A percentile compares a stretch with the other conserved stretches of the same genome.
phyloP scores from a whole-genome alignment of 495 filamentous ascomycete species.

The Penicillium argentinense region DNA sequence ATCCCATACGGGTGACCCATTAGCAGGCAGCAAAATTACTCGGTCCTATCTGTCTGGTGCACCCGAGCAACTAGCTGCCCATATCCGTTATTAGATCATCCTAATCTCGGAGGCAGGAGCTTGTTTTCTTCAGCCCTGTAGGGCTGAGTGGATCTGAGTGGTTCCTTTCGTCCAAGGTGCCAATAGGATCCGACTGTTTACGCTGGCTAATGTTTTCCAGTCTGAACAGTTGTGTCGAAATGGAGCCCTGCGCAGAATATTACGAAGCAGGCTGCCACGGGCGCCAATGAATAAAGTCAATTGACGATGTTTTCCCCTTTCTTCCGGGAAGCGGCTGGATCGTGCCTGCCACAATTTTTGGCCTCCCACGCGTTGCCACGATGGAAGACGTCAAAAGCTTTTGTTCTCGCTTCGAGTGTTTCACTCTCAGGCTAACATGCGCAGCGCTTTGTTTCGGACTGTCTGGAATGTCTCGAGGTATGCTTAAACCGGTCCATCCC shows the following conservation, averaged over 20 bases:
- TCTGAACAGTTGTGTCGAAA: neutral
- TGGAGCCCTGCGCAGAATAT: neutral
- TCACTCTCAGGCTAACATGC: conserved; percentile 12
- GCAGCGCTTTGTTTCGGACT: conserved; percentile 20
- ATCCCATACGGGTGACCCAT: too few species aligned
- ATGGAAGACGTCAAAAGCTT: neutral
- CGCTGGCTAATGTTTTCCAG: neutral
- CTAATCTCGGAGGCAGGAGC: too few species aligned
- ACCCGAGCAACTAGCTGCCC: too few species aligned
- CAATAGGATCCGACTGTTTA: neutral
- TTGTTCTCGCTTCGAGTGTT: neutral
- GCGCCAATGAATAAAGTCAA: neutral
- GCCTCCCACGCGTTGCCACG: too few species aligned
- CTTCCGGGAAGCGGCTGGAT: neutral
- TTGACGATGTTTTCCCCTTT: too few species aligned
- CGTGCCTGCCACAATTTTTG: neutral
- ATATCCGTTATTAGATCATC: too few species aligned
- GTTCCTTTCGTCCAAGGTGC: neutral
- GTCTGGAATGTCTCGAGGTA: conserved; percentile 19
- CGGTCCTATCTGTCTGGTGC: too few species aligned
- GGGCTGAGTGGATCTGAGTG: neutral
- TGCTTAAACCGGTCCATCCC: neutral
- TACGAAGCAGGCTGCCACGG: neutral
- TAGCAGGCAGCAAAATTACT: too few species aligned
- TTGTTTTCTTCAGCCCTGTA: conserved; percentile 1